Percentiles rank a stretch among this genome's conserved stretches.
phyloP scores from a whole-genome alignment of 495 filamentous ascomycete genomes.

The Neurospora sp. region DNA sequence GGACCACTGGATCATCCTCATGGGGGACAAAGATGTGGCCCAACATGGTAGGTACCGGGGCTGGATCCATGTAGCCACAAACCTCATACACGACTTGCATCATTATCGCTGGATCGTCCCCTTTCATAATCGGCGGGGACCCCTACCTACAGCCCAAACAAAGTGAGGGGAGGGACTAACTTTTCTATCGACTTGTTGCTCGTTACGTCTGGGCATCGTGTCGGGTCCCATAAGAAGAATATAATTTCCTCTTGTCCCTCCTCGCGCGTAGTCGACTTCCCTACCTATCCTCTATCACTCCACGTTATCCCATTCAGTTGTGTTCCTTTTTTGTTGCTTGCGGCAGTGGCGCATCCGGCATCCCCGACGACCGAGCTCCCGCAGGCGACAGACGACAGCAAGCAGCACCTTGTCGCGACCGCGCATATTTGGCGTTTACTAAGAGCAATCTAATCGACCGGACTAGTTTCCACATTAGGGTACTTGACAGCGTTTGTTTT shows the following conservation, averaged over 20 bases:
- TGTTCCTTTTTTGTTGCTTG: not conserved
- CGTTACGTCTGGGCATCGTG: not conserved
- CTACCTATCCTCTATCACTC: not conserved
- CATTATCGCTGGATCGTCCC: constrained; percentile 16
- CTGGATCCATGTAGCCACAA: constrained; percentile 19
- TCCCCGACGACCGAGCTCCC: not conserved
- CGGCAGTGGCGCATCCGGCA: not conserved
- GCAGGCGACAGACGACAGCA: not conserved
- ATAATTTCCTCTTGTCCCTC: not conserved
- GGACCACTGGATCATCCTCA: constrained; percentile 14
- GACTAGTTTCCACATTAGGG: not conserved
- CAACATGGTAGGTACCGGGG: constrained; percentile 7
- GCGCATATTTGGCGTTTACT: not conserved
- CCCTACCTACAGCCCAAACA: not conserved
- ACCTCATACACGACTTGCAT: constrained; percentile 22
- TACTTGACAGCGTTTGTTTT: not conserved
- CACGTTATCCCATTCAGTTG: not conserved
- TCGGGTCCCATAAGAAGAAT: not conserved
- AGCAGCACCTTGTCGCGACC: not conserved
- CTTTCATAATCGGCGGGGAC: constrained; percentile 14
- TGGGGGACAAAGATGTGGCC: not conserved
- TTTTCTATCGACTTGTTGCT: not conserved
- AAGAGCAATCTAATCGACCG: not conserved
- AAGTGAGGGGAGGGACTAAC: not conserved
- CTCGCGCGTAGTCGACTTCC: not conserved